Conservation (phyloP, 768 basidiomycete species). For the Pulveroboletus sp. region DNA sequence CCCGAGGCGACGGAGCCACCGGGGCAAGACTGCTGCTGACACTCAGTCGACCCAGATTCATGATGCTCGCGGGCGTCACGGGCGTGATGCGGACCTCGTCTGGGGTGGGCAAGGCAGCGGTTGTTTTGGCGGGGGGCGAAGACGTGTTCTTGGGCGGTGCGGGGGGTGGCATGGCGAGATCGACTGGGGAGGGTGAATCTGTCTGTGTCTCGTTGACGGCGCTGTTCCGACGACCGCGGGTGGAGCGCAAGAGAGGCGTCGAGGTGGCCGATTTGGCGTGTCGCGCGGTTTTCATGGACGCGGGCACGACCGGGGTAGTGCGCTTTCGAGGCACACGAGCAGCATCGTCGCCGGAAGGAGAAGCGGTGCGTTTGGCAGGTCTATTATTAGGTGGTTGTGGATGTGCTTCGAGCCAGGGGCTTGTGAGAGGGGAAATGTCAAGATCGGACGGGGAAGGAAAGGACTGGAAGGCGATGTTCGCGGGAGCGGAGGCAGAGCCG, state of each 20-base stretch:
- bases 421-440: constrained; percentile 77
- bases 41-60: constrained; percentile 77
- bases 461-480: constrained; percentile 67
- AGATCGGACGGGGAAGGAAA: constrained; percentile 50
- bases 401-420: constrained; percentile 74
- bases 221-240: constrained; percentile 42
- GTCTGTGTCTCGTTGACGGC: constrained; percentile 32
- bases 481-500: constrained; percentile 63
- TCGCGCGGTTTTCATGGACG: constrained; percentile 24
- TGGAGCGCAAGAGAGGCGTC: constrained; percentile 53
- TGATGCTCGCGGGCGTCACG: constrained; percentile 88
- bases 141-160: constrained; percentile 43
- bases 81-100: constrained; percentile 51
- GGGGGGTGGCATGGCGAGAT: constrained; percentile 86
- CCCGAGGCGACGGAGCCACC: constrained; percentile 13
- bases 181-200: constrained; percentile 85
- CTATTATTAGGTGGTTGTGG: constrained; percentile 33
- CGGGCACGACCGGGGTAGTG: constrained; percentile 39
- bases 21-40: constrained; percentile 45
- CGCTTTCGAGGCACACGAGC: constrained; percentile 49
- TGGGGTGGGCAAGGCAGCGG: constrained; percentile 7
- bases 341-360: constrained; percentile 54
- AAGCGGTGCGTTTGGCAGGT: constrained; percentile 51
- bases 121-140: constrained; percentile 8
- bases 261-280: constrained; percentile 52